Evolutionary conservation across 1,139 yeast genomes (phyloP), one percentile per base, ranked within the genome.

Genomic region (Debaryomyces robertsiae): DNA sequence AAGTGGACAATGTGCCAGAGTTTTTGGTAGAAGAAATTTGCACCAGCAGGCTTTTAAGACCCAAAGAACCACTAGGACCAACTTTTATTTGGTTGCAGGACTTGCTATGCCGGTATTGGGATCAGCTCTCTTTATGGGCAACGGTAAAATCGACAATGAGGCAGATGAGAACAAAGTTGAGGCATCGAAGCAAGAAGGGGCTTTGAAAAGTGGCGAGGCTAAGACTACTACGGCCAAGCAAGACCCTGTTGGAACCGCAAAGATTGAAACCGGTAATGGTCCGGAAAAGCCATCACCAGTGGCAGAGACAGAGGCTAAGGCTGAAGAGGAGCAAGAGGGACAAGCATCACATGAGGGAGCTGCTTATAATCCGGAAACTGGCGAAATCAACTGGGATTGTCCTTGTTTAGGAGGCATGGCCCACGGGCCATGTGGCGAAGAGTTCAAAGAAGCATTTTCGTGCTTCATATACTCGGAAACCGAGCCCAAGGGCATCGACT

Each of bases 341-440:
- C 52, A 35, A 6, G 50, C 45, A 13, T 32, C 43, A 18, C 44
- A 58, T 31, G 69, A 65, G 44, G 58, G 65, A 32, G 89, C 89
- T 32, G 97, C 98, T 2, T 93, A 82, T 68, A 82, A 93, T 67
- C 98, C 98, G 36, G 96, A 88, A 56, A 93, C 99, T 5, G 98
- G 98, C 29, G 98, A 93, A 64, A 94, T 94, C 67, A 93, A 94
- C 80, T 94, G 99, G 99, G 98, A 94, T 60, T 94, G 99, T 64
- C 97, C 98, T n/a, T 94, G 99, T 68, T 75, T 94, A 45, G 98
- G 98, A 30, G 98, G 98, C 38, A 93, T 93, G 98, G 98, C 98
- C 32, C 77, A 90, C 49, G 98, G 98, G 0, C 97, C 98, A 45
- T 91, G 98, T 67, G 98, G 98, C 43, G 96, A 88, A 61, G 97